Percentiles rank a stretch among this genome's conserved stretches.
phyloP scores from a whole-genome alignment of 2,329 filamentous ascomycete genomes.

The Colletotrichum spaethianum region DNA sequence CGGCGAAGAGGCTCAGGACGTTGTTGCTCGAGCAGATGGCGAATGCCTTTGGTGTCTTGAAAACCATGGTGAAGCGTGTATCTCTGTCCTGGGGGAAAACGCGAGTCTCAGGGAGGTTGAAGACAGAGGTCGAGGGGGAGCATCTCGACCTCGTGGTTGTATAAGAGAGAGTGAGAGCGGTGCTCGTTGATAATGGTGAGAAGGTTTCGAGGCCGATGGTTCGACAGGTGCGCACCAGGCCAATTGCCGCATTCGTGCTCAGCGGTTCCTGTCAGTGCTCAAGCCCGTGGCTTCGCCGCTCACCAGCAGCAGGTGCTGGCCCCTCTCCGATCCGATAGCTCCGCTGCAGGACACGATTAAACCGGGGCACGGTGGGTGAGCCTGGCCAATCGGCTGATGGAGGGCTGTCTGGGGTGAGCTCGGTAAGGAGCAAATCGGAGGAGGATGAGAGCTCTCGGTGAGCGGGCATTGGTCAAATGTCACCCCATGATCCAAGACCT shows the following conservation, averaged over 20 bases:
- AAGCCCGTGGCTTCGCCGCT: background rate
- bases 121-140: constrained; percentile 11
- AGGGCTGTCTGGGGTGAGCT: background rate
- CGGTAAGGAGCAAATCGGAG: constrained; percentile 22
- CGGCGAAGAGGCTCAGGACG: constrained; percentile 38
- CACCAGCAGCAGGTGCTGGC: background rate
- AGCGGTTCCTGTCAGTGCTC: constrained; percentile 10
- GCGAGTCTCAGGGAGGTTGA: constrained; percentile 27
- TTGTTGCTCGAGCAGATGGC: constrained; percentile 35
- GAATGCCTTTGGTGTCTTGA: constrained; percentile 29
- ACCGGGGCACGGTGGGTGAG: background rate
- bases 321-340: constrained; percentile 32
- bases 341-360: constrained; percentile 29
- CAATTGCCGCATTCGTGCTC: constrained; percentile 32
- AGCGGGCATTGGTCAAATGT: constrained; percentile 1
- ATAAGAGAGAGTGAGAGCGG: background rate
- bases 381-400: constrained; percentile 16
- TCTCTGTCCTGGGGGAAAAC: background rate
- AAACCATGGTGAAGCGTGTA: constrained; percentile 19
- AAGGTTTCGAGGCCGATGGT: constrained; percentile 11
- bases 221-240: constrained; percentile 5
- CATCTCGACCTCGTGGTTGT: constrained; percentile 11
- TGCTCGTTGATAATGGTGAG: constrained; percentile 19
- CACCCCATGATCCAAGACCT: constrained; percentile 19
- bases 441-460: constrained; percentile 1